Base-by-base conservation (phyloP, 1,139 yeast species). In the Pichia sp. region DNA sequence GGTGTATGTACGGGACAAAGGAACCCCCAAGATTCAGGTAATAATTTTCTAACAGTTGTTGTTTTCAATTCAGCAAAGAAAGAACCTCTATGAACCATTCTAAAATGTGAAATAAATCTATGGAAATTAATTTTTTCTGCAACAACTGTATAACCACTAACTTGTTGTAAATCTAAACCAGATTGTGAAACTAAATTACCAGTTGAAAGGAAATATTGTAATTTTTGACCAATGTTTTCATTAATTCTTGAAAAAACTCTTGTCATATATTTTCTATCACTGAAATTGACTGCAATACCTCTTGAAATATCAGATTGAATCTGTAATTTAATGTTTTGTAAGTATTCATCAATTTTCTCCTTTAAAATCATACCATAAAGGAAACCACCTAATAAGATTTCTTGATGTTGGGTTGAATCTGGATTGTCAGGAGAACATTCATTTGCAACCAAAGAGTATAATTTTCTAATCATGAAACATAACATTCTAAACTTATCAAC, bases 11-110 rank as follows among this genome's bases (percentile, higher is more conserved):
- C 99, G 25, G 99, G 99, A 74, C 99, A 95, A 62, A 95, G 73
- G 77, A 93, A 95, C 7, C 98, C 98, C 99, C 99, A 93, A 1
- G 96, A 87, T 71, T 93, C 99, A 0, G 99, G 99, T 55, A 93
- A 77, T 65, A 93, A 76, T 70, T 93, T 93, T 75, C 99, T 84
- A 50, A 93, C 99, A 0, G 99, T 87, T 30, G 99, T 95, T 42
- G 99, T 93, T 69, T 95, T 93, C 72, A 93, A 80, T 71, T 93
- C 96, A 45, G 99, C 98, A 70, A 93, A 93, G 84, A 93, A 93
- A 60, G 98, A 89, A 71, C 99, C 99, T 81, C 99, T 86, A 72
- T 93, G 99, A 49, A 93, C 99, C 99, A 93, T 93, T 73, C 99
- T 77, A 79, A 93, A 93, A 76, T 93, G 99, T 25, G 98, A 83